These are phyloP conservation scores for Colletotrichum endophyticum DNA, from an alignment of 2,329 filamentous ascomycete genomes.

Conservation along the genomic window DNA sequence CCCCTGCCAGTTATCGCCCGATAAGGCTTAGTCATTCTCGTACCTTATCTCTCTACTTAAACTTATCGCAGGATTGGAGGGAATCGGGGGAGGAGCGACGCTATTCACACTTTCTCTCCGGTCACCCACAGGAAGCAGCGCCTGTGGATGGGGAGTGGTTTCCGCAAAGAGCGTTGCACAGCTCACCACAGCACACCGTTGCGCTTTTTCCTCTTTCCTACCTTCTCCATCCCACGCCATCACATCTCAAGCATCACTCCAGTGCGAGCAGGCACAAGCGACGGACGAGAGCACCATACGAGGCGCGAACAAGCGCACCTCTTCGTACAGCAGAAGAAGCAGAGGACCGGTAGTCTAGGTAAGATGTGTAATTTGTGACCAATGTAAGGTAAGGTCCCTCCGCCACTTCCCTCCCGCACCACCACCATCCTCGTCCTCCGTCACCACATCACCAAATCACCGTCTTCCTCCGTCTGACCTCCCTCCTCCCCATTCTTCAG, in stretches of 20 bases:
- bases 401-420: conserved; percentile 1
- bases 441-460: neutral
- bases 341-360: neutral
- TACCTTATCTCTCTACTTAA: neutral
- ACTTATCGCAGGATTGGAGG: neutral
- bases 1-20: neutral
- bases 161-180: neutral
- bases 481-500: neutral
- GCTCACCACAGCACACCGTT: neutral
- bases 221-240: neutral
- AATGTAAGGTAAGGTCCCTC: neutral
- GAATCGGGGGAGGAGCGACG: neutral
- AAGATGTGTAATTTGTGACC: neutral
- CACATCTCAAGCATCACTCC: neutral
- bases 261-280: neutral
- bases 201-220: neutral
- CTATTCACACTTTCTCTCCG: neutral
- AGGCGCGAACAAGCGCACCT: neutral
- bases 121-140: neutral
- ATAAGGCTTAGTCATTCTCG: neutral
- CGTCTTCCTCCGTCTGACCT: conserved; percentile 2
- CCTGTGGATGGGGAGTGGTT: neutral
- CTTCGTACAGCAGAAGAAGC: neutral
- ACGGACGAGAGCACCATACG: neutral
- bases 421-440: neutral